Percentiles rank a stretch among this genome's conserved stretches.
These are phyloP conservation scores for Verruconis gallopava DNA, from an alignment of 2,329 filamentous ascomycete genomes.

Conservation along the genomic window DNA sequence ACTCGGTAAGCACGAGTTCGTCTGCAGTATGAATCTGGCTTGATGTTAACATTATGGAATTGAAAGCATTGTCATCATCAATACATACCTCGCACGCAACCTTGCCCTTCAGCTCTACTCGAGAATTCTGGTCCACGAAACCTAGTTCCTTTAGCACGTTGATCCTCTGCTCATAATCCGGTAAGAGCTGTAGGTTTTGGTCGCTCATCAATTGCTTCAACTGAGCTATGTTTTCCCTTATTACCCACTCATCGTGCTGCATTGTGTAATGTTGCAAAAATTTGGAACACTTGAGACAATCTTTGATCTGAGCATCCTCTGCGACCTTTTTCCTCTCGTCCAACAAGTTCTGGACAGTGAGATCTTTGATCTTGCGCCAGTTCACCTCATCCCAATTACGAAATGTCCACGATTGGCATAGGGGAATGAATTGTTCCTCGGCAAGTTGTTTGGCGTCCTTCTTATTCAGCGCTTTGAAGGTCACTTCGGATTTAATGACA, in stretches of 20 bases:
- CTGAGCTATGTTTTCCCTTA: constrained; percentile 83
- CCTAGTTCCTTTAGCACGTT: constrained; percentile 81
- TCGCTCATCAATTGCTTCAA: constrained; percentile 85
- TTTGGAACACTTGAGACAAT: constrained; percentile 56
- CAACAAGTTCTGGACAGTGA: constrained; percentile 68
- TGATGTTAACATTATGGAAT: neutral
- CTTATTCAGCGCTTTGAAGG: constrained; percentile 24
- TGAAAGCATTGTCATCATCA: no score
- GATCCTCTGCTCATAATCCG: constrained; percentile 92
- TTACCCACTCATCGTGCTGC: constrained; percentile 93
- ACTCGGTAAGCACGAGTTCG: constrained; percentile 87
- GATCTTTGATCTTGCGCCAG: constrained; percentile 66
- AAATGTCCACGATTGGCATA: constrained; percentile 62
- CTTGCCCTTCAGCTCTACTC: constrained; percentile 93
- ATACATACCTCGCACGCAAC: constrained; percentile 69
- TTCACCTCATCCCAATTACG: constrained; percentile 75
- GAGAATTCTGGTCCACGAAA: constrained; percentile 76
- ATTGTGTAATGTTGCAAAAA: constrained; percentile 94
- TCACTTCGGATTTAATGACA: constrained; percentile 36
- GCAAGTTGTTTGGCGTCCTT: constrained; percentile 44
- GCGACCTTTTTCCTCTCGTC: constrained; percentile 56
- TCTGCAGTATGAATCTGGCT: constrained; percentile 80
- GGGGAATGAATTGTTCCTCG: constrained; percentile 52
- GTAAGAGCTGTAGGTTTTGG: constrained; percentile 87
- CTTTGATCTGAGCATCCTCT: constrained; percentile 47